Base-by-base conservation (phyloP, 345 rosid genomes). In the Gossypium mustelinum region DNA sequence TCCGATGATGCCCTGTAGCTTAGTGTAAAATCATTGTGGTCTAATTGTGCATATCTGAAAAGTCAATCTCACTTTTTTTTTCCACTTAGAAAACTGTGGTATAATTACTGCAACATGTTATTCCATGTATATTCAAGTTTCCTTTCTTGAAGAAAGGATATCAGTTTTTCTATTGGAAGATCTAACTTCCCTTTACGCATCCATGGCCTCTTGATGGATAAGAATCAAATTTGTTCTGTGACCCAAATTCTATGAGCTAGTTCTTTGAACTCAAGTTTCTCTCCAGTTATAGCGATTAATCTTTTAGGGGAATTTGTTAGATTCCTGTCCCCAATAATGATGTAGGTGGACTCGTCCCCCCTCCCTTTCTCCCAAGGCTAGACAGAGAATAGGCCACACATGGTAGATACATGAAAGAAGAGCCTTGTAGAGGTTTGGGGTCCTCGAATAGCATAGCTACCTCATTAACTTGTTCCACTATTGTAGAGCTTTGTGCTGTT, bases 141-240 rank as follows among this genome's bases (percentile, higher is more conserved):
- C 52, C 18, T 66, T 45, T 66, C 34, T 66, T 66, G 39, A 20
- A 66, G 55, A 66, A 66, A 12, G 52, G 17, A 20, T 66, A 66
- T 7, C 34, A 20, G 27, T 44, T 18, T 68, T 68, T 47, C 56
- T 47, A 9, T 24, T 68, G 72, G 56, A 47, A 47, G 58, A 48
- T 68, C 50, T 5, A 48, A 48, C 9, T 48, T 48, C 14, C 58
- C 44, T 50, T 48, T 68, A 13, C 20, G 2, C 22, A 20, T 47
- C 11, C 34, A 13, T 24, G 57, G 72, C 56, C 12, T 5, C 27
- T 24, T 29, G 1, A 47, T 14, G 34, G 24, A 45, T 47, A 67
- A 67, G 18, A 67, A 47, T 22, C 11, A 12, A 45, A 67, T 43
- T 18, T 60, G 65, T 65, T 18, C 29, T 43, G 47, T 34, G 70